Conservation (phyloP, 192 early-diverging fungal species). For the Linderina pennispora region DNA sequence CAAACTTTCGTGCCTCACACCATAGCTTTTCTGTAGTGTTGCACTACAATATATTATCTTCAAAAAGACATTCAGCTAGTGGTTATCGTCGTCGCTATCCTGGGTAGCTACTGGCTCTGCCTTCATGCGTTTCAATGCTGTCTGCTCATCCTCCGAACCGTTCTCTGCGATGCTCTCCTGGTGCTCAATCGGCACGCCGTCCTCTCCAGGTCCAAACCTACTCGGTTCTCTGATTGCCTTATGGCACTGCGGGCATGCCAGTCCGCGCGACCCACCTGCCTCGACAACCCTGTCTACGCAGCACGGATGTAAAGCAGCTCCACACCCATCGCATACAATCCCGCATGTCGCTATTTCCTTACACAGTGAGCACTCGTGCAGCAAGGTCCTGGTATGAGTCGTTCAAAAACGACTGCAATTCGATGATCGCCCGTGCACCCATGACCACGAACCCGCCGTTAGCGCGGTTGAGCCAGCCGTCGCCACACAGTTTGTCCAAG, state of each 20-base stretch:
- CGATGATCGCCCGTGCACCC: conserved; percentile 20
- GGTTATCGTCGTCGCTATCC: too few species aligned
- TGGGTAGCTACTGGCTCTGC: too few species aligned
- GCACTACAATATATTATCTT: too few species aligned
- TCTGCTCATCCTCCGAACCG: not conserved
- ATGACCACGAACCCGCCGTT: conserved; percentile 9
- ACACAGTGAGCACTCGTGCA: conserved; percentile 19
- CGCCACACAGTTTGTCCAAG: conserved; percentile 7
- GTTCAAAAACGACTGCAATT: conserved; percentile 20
- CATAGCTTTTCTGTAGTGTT: too few species aligned
- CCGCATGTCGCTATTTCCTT: conserved; percentile 30
- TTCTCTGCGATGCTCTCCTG: not conserved
- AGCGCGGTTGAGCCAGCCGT: conserved; percentile 15
- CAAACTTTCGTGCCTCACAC: too few species aligned
- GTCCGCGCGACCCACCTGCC: not conserved
- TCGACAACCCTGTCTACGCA: conserved; percentile 15
- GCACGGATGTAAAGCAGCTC: conserved; percentile 20
- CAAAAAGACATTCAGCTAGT: too few species aligned
- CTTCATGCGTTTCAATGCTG: too few species aligned
- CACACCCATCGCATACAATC: conserved; percentile 15
- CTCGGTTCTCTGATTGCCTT: conserved; percentile 4
- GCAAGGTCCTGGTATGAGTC: conserved; percentile 23
- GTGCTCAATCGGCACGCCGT: conserved; percentile 6
- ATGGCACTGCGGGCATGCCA: conserved; percentile 20
- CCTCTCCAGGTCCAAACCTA: conserved; percentile 22